Conservation (phyloP, 2,329 filamentous ascomycete species). For the Colletotrichum brevisporum region DNA sequence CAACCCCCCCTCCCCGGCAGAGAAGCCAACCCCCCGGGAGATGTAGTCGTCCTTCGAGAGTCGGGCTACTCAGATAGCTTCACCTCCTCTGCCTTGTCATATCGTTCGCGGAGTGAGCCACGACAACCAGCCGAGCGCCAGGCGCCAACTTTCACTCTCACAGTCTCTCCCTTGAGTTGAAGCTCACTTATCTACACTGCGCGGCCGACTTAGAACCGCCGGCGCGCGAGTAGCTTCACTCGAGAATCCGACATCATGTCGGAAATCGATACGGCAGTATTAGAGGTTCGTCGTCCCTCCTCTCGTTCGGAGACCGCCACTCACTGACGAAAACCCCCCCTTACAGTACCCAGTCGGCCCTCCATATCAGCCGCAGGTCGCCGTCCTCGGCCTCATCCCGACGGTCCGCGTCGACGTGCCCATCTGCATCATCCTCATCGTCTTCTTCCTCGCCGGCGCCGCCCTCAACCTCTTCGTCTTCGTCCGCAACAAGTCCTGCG, state of each 20-base stretch:
- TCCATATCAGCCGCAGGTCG: slow-evolving; percentile 57
- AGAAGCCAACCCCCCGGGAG: slow-evolving; percentile 1
- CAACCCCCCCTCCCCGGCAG: not conserved
- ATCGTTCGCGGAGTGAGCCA: slow-evolving; percentile 6
- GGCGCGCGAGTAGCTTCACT: not conserved
- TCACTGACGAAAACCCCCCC: not conserved
- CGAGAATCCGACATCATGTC: slow-evolving; percentile 24
- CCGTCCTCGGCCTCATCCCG: slow-evolving; percentile 71
- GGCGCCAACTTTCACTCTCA: not conserved
- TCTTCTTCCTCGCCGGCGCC: slow-evolving; percentile 68
- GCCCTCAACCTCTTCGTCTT: slow-evolving; percentile 71
- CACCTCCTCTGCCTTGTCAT: slow-evolving; percentile 11
- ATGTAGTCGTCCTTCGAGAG: slow-evolving; percentile 1
- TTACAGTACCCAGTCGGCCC: slow-evolving; percentile 47
- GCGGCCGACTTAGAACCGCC: not conserved
- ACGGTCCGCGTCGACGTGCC: slow-evolving; percentile 72
- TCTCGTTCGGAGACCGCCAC: too few relatives aligned
- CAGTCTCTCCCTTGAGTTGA: not conserved
- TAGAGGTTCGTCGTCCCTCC: not conserved
- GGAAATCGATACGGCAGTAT: slow-evolving; percentile 5
- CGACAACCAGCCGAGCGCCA: slow-evolving; percentile 2
- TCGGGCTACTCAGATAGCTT: slow-evolving; percentile 7
- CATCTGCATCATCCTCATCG: slow-evolving; percentile 73
- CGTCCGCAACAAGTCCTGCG: slow-evolving; percentile 61
- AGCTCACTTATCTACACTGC: not conserved